Evolutionary conservation across 176 grass and related monocot genomes (phyloP), one percentile per base, ranked within the genome.

Genomic region (Eragrostis nindensis): DNA sequence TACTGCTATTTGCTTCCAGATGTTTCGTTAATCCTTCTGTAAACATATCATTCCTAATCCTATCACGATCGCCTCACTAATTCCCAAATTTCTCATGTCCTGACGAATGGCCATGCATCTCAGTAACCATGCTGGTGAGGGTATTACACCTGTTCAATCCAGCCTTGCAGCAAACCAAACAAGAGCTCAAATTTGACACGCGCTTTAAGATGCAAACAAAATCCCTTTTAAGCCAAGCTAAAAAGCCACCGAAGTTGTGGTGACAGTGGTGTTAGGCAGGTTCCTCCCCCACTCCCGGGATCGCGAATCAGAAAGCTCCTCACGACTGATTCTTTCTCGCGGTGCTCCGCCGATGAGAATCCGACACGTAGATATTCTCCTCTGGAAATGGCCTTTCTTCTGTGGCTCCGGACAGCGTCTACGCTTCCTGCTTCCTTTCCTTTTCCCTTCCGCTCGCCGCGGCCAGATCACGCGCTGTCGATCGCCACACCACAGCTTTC

Each of bases 201-300:
- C 63, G 48, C 48, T 41, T 21, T 38, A 19, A 43, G 48, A 38
- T 11, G 46, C 72, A 16, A 41, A 85, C 21, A 52, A 85, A 85
- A 40, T 16, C 55, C 18, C 62, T 66, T 53, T 83, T 49, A 40
- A 70, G 64, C 43, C 21, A 54, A 83, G 61, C 13, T 7, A 73
- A 60, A 11, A 39, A 79, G 17, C 43, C 54, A 47, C 8, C 14
- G 63, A 61, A 62, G 30, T 62, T 3, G 45, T 80, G 82, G 76
- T 80, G 76, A 70, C 75, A 75, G 45, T 80, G 82, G 76, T 80
- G 76, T 75, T 80, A 75, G 70, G 76, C 81, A 32, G 44, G 71
- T 62, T 24, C 46, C 18, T n/a, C 6, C 26, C 26, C 59, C 75
- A 48, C 75, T 54, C 5, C 29, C 70, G 21, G 36, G 2, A 27